Evolutionary conservation across 495 filamentous ascomycete genomes (phyloP).

Genomic region (Rostrohypoxylon terebratum): DNA sequence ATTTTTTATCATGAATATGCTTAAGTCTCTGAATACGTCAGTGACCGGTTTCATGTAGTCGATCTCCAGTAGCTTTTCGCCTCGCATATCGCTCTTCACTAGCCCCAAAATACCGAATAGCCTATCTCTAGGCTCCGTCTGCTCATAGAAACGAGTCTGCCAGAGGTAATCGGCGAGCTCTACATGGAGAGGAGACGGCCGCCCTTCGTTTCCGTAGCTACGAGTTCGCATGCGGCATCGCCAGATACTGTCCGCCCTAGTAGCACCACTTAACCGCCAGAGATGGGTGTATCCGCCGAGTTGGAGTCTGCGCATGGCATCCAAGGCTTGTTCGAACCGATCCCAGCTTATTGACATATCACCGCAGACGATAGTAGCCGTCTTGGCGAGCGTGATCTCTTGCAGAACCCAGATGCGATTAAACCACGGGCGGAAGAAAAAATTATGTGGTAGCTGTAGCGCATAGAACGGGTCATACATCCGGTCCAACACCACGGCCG

Average conservation of each 20-base stretch:
- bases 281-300: slow-evolving; percentile 22
- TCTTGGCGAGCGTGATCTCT: slow-evolving; percentile 15
- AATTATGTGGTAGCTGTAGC: slow-evolving; percentile 4
- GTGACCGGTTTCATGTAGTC: slow-evolving; percentile 25
- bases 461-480: not conserved
- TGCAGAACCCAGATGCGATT: slow-evolving; percentile 22
- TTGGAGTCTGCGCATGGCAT: slow-evolving; percentile 24
- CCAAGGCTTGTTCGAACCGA: slow-evolving; percentile 5
- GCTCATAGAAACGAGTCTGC: slow-evolving; percentile 27
- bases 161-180: slow-evolving; percentile 24
- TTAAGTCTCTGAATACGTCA: slow-evolving; percentile 24
- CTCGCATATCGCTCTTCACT: not conserved
- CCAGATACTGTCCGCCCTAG: slow-evolving; percentile 9
- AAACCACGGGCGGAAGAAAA: slow-evolving; percentile 30
- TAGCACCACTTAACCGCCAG: slow-evolving; percentile 20
- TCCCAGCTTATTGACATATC: slow-evolving; percentile 19
- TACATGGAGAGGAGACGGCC: not conserved
- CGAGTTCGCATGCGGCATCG: slow-evolving; percentile 20
- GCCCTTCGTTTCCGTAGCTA: not conserved
- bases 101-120: slow-evolving; percentile 26
- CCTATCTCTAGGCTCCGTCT: slow-evolving; percentile 20
- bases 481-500: not conserved
- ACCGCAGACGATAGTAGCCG: slow-evolving; percentile 20
- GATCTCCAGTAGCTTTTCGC: slow-evolving; percentile 21
- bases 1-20: slow-evolving; percentile 12